Base-by-base conservation (phyloP, 2,329 filamentous ascomycete species). In the Venturia carpophila region DNA sequence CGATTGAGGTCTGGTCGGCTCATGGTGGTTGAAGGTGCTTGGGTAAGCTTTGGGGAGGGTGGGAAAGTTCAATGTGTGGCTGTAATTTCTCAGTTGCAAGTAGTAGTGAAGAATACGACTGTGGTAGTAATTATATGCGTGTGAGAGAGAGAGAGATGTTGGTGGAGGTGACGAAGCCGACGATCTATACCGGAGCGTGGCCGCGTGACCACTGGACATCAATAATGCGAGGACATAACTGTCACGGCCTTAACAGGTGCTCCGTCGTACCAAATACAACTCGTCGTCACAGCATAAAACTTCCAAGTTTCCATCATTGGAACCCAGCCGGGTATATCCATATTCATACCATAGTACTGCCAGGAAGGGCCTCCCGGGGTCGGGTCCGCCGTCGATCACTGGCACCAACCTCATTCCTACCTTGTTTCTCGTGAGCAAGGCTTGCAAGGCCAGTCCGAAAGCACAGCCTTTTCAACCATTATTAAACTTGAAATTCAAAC, bases 1-100 rank as follows among this genome's bases (percentile, higher is more conserved):
- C 61, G 42, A 39, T 43, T 43, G 61, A 52, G 24, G 13, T 39
- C 34, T 39, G 61, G 61, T 9, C 61, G 61, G 30, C 52, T 58
- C 52, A 58, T 58, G 30, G 11, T 37, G 19, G 30, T 39, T 9
- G 52, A n/a, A n/a, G 52, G 27, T 58, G 30, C 6, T 55, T 37
- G n/a, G 27, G 3, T 19, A 21, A 30, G 19, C 7, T 27, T 37
- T 5, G 30, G 17, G 17, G 11, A 17, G 5, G 10, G 45, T 34
- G 24, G 13, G 13, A 19, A 11, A 37, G 27, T 30, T 34, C 3
- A n/a, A 49, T 24, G 21, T 27, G 47, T 52, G 21, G 47, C 13
- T 52, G 24, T 13, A 24, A 5, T 7, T 45, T 21, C n/a, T 47
- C 45, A 24, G 10, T 47, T 21, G 45, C 5, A 10, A 24, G 30